Evolutionary conservation across 768 basidiomycete genomes (phyloP), one percentile per base, ranked within the genome.

Genomic region (Amanita inopinata): DNA sequence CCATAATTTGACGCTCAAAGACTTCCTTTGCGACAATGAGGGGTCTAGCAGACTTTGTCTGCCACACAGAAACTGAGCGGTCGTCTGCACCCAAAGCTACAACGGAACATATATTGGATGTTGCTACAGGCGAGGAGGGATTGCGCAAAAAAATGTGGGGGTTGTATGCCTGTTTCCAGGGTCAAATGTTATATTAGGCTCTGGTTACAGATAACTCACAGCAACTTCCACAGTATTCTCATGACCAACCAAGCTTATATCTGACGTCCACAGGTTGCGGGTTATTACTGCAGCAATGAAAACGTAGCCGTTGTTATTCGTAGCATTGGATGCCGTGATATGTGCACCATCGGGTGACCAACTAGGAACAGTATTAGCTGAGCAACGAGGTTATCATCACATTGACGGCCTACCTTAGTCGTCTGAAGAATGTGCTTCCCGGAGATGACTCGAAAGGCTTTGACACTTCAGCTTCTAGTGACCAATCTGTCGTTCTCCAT

Each of bases 271-370:
- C 8, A 82, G 73, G 35, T 80, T 83, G 23, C 93, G 73, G 0
- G 86, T 83, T 48, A 99, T 93, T 17, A 98, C 91, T 5, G 92
- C 89, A 2, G 94, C 96, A 33, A 97, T 94, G 58, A 98, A 99
- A 4, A 98, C 93, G 44, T 91, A 92, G 14, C 93, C 93, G 49
- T 83, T 81, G 53, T 88, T 89, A 58, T 97, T 98, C 39, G 92
- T 97, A 1, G 93, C 91, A 55, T 98, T 98, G 1, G 94, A 94
- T 1, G 93, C 89, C 3, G 92, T 96, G 46, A 99, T 90, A 56
- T 96, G 91, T 2, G 94, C 88, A n/a, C 96, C 96, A 55, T 98
- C 96, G 2, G 96, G 96, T 0, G 93, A 97, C 96, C 96, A 99
- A 53, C 93, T 96, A 47, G 5, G 31, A 34, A 46, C 8, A 48